A percentile compares a stretch with the other conserved stretches of the same genome.
Evolutionary conservation across 345 rosid species (phyloP).

Genomic region (Euphorbia pulcherrima): DNA sequence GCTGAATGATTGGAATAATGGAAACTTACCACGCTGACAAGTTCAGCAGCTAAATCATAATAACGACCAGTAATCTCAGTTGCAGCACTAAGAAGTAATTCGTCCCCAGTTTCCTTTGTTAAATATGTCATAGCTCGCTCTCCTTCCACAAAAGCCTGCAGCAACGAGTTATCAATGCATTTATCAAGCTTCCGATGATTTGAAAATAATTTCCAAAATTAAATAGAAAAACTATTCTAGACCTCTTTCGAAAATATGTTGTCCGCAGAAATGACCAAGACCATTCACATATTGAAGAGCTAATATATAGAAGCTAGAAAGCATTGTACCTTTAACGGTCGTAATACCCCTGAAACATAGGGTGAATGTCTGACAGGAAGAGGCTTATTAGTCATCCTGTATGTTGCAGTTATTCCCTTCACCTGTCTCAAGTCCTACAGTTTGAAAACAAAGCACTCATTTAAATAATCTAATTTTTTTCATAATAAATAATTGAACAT

Average conservation of each 20-base stretch:
- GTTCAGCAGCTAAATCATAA: conserved; percentile 72
- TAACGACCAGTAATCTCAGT: conserved; percentile 72
- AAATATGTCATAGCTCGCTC: conserved; percentile 62
- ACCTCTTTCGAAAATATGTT: not conserved
- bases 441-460: conserved; percentile 2
- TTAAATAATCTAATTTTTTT: not conserved
- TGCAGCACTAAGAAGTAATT: conserved; percentile 48
- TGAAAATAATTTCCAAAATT: not conserved
- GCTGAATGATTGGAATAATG: conserved; percentile 1
- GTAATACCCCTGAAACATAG: conserved; percentile 69
- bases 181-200: not conserved
- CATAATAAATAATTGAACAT: not conserved
- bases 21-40: conserved; percentile 72
- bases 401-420: conserved; percentile 84
- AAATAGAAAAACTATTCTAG: not conserved
- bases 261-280: too few relatives aligned
- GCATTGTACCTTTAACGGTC: conserved; percentile 70
- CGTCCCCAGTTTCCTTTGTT: conserved; percentile 52
- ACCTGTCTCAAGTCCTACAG: conserved; percentile 76
- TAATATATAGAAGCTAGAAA: not conserved
- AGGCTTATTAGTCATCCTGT: conserved; percentile 90
- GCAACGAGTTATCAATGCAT: not conserved
- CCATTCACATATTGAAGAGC: not conserved
- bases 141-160: conserved; percentile 71
- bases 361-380: conserved; percentile 90